Evolutionary conservation across 345 rosid genomes (phyloP).

Genomic region (Noccaea caerulescens): DNA sequence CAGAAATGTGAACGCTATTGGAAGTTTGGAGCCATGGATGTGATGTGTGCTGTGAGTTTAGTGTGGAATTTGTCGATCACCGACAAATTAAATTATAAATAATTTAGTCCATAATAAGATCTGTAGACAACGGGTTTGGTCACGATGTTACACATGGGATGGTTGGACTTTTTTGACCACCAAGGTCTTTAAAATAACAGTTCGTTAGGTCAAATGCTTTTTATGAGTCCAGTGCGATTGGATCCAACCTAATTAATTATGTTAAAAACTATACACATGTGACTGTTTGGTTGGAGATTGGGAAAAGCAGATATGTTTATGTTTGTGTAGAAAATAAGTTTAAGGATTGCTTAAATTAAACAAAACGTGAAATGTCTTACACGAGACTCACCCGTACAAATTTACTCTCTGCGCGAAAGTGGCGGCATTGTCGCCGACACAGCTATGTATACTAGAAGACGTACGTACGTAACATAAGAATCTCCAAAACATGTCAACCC

Average conservation of each 20-base stretch:
- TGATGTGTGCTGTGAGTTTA: slow-evolving; percentile 2
- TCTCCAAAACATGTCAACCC: slow-evolving; percentile 33
- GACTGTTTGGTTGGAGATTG: slow-evolving; percentile 36
- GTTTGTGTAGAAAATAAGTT: slow-evolving; percentile 34
- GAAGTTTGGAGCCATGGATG: neutral
- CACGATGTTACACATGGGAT: slow-evolving; percentile 43
- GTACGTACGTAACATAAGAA: too few relatives aligned
- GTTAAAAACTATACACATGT: slow-evolving; percentile 13
- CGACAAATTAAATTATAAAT: slow-evolving; percentile 27
- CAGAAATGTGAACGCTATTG: slow-evolving; percentile 13
- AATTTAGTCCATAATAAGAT: slow-evolving; percentile 5
- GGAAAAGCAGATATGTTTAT: slow-evolving; percentile 23
- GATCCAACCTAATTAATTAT: slow-evolving; percentile 27
- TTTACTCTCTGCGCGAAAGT: too few relatives aligned
- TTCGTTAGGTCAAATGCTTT: slow-evolving; percentile 28
- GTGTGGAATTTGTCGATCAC: slow-evolving; percentile 20
- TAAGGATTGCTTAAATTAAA: slow-evolving; percentile 13
- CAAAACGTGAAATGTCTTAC: slow-evolving; percentile 21
- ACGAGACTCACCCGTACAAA: slow-evolving; percentile 28
- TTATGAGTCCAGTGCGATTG: slow-evolving; percentile 35
- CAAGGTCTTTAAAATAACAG: neutral
- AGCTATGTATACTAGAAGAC: neutral
- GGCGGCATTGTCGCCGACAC: neutral
- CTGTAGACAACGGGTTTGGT: slow-evolving; percentile 27
- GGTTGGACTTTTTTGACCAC: slow-evolving; percentile 34